Percentiles rank a stretch among this genome's conserved stretches.
Conservation (phyloP, 768 basidiomycete genomes). For the Psilocybe cyanescens region DNA sequence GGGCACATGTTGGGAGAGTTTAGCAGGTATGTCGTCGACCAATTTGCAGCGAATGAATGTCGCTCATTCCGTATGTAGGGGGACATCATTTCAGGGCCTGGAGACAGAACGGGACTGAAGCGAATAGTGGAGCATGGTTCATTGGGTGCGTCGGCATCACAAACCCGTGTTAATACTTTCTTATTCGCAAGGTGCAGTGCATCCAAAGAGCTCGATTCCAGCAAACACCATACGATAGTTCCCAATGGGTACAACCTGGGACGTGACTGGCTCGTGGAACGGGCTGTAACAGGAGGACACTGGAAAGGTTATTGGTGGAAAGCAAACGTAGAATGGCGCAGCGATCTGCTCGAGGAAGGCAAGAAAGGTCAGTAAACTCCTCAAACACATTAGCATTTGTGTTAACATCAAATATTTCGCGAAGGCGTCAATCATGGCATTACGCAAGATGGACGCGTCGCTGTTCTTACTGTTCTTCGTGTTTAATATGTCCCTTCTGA, state of each 20-base stretch:
- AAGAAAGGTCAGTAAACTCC: slow-evolving; percentile 51
- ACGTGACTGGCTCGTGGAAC: slow-evolving; percentile 76
- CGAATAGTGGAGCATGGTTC: slow-evolving; percentile 83
- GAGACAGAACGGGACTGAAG: slow-evolving; percentile 82
- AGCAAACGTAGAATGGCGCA: slow-evolving; percentile 77
- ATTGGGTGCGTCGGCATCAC: slow-evolving; percentile 62
- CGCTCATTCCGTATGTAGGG: slow-evolving; percentile 39
- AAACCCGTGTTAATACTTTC: neutral
- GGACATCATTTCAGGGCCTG: slow-evolving; percentile 88
- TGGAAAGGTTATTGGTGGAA: slow-evolving; percentile 76
- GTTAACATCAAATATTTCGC: neutral
- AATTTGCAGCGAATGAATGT: neutral
- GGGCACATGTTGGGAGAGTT: slow-evolving; percentile 90
- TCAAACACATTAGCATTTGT: neutral
- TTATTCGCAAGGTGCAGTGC: slow-evolving; percentile 42
- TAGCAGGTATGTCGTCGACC: slow-evolving; percentile 49
- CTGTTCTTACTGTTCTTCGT: slow-evolving; percentile 72
- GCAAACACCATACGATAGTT: slow-evolving; percentile 71
- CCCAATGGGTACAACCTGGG: slow-evolving; percentile 83
- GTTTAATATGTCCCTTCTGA: slow-evolving; percentile 15
- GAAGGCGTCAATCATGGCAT: slow-evolving; percentile 84
- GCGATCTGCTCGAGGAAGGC: slow-evolving; percentile 71
- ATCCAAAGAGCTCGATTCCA: slow-evolving; percentile 47
- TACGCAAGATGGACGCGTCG: slow-evolving; percentile 77
- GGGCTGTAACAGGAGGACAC: slow-evolving; percentile 59